Conservation (phyloP, 2,329 filamentous ascomycete genomes). For the Colletotrichum simmondsii region DNA sequence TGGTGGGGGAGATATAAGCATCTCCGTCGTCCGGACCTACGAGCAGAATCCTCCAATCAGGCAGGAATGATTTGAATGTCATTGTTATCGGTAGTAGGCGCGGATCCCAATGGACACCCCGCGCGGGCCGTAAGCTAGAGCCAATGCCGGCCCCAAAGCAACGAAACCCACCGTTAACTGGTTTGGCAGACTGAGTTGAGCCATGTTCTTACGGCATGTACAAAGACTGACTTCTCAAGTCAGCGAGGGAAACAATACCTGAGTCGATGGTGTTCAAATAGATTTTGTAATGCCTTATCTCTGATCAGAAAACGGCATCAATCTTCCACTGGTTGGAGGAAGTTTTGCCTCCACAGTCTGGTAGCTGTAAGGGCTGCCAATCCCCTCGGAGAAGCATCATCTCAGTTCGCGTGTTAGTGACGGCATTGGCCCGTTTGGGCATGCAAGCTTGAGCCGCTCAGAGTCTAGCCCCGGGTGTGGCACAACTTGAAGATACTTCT, state of each 20-base stretch:
- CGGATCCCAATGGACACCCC: neutral
- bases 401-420: slow-evolving; percentile 21
- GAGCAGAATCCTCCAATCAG: slow-evolving; percentile 2
- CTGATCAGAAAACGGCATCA: neutral
- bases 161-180: neutral
- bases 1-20: neutral
- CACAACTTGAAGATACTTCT: neutral
- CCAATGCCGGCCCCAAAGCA: neutral
- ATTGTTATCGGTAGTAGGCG: neutral
- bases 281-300: neutral
- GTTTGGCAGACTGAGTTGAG: neutral
- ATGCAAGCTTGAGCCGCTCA: slow-evolving; percentile 6
- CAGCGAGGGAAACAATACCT: neutral
- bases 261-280: neutral
- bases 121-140: neutral
- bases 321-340: neutral
- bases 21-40: slow-evolving; percentile 14
- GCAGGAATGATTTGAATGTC: slow-evolving; percentile 11
- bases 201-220: neutral
- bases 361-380: neutral
- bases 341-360: neutral
- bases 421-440: slow-evolving; percentile 20
- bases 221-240: neutral
- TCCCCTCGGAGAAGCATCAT: slow-evolving; percentile 36
- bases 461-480: neutral